Percentiles rank a stretch among this genome's conserved stretches.
Evolutionary conservation across 225 moss, liverwort and hornwort genomes (phyloP).

Genomic region (Pseudoscleropodium purum): DNA sequence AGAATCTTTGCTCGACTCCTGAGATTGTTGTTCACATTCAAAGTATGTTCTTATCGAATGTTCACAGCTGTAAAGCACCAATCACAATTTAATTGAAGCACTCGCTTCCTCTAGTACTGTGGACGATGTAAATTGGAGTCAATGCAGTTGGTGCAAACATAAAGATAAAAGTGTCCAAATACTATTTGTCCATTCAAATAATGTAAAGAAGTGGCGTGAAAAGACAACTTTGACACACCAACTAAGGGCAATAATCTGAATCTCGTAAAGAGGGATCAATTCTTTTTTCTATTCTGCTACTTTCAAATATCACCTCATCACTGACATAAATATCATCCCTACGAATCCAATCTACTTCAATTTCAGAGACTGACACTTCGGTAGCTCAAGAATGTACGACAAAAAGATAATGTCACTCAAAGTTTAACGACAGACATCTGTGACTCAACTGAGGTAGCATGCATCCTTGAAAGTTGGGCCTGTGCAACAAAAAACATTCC

Average conservation of each 20-base stretch:
- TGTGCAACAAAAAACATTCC: background rate
- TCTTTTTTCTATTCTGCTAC: background rate
- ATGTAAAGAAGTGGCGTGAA: background rate
- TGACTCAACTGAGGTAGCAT: too few species aligned
- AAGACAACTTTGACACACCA: background rate
- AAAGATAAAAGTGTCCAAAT: background rate
- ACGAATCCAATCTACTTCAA: background rate
- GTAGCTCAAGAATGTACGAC: background rate
- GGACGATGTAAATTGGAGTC: background rate
- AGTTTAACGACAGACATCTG: background rate
- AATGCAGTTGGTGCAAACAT: background rate
- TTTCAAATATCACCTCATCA: background rate
- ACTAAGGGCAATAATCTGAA: background rate
- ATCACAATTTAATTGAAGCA: background rate
- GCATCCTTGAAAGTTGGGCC: background rate
- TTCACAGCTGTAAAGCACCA: background rate
- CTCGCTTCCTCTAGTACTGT: background rate
- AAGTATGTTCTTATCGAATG: background rate
- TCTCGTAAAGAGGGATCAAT: background rate
- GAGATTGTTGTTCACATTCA: background rate
- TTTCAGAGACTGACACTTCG: background rate
- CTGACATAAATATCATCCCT: background rate
- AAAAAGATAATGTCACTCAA: background rate
- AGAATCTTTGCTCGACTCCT: background rate
- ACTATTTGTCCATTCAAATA: background rate